A percentile compares a stretch with the other conserved stretches of the same genome.
phyloP scores from a whole-genome alignment of 495 filamentous ascomycete species.

The Aspergillus ostianus region DNA sequence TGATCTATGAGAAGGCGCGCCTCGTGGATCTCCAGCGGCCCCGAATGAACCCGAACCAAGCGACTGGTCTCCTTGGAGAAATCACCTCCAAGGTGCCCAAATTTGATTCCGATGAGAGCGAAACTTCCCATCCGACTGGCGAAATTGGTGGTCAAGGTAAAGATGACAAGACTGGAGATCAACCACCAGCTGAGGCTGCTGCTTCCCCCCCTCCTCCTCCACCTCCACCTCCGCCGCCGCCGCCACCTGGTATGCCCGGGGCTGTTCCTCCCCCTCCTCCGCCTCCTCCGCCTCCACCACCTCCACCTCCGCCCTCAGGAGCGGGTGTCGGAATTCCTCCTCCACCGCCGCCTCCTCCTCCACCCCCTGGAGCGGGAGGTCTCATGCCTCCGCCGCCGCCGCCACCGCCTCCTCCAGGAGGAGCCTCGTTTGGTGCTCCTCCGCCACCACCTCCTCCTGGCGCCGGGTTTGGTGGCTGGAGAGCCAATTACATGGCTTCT shows the following conservation, averaged over 20 bases:
- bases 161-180: slow-evolving; percentile 23
- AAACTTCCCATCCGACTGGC: slow-evolving; percentile 36
- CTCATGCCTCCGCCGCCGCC: slow-evolving; percentile 50
- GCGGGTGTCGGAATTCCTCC: slow-evolving; percentile 25
- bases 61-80: slow-evolving; percentile 74
- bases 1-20: slow-evolving; percentile 64
- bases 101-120: slow-evolving; percentile 66
- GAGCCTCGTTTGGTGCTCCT: slow-evolving; percentile 37
- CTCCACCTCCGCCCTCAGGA: slow-evolving; percentile 45
- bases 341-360: slow-evolving; percentile 46
- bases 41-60: slow-evolving; percentile 69
- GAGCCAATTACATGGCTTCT: slow-evolving; percentile 49
- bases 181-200: slow-evolving; percentile 41
- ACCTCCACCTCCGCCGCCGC: slow-evolving; percentile 41
- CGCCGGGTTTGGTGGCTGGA: slow-evolving; percentile 55
- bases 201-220: slow-evolving; percentile 46
- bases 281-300: slow-evolving; percentile 44
- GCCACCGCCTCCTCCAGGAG: slow-evolving; percentile 58
- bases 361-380: slow-evolving; percentile 35
- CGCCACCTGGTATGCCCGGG: slow-evolving; percentile 27
- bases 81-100: slow-evolving; percentile 74
- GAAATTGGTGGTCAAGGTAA: slow-evolving; percentile 34
- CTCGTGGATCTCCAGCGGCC: slow-evolving; percentile 68
- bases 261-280: slow-evolving; percentile 39
- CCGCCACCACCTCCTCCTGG: slow-evolving; percentile 61